Conservation (phyloP, 1,284 basidiomycete species). For the Trichosporon faecale region DNA sequence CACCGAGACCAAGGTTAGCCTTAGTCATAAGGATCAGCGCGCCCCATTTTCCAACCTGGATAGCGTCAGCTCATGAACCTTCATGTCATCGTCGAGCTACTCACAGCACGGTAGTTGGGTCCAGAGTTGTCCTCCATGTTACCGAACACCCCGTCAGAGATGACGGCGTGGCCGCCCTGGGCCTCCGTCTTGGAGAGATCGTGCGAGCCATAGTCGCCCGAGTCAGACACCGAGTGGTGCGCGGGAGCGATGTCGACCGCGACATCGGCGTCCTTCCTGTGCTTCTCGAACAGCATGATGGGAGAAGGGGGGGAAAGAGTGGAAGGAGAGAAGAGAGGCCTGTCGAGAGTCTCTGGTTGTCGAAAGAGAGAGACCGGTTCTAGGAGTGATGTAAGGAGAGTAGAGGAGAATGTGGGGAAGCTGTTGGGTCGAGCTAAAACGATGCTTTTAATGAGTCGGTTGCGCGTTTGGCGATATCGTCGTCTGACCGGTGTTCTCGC, state of each 20-base stretch:
- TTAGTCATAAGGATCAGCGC: constrained; percentile 33
- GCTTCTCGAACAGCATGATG: constrained; percentile 6
- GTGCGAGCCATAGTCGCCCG: background rate
- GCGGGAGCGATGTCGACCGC: background rate
- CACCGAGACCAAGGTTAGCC: constrained; percentile 43
- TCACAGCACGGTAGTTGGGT: constrained; percentile 36
- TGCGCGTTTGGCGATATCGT: background rate
- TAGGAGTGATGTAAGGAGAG: background rate
- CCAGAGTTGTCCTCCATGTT: constrained; percentile 27
- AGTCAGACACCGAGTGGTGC: background rate
- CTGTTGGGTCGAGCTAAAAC: background rate
- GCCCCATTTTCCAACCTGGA: constrained; percentile 25
- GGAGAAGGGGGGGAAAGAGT: background rate
- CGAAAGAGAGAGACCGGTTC: background rate
- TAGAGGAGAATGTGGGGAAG: constrained; percentile 6
- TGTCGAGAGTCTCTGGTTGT: background rate
- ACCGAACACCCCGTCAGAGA: constrained; percentile 36
- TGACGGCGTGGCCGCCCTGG: background rate
- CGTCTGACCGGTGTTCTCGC: background rate
- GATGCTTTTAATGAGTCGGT: constrained; percentile 6
- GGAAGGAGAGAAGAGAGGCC: background rate
- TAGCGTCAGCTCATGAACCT: background rate
- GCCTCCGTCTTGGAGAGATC: background rate
- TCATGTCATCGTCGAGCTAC: background rate
- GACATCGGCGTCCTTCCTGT: background rate